Evolutionary conservation across 2,329 filamentous ascomycete species (phyloP), one percentile per base, ranked within the genome.

Genomic region (Talaromyces sp.): DNA sequence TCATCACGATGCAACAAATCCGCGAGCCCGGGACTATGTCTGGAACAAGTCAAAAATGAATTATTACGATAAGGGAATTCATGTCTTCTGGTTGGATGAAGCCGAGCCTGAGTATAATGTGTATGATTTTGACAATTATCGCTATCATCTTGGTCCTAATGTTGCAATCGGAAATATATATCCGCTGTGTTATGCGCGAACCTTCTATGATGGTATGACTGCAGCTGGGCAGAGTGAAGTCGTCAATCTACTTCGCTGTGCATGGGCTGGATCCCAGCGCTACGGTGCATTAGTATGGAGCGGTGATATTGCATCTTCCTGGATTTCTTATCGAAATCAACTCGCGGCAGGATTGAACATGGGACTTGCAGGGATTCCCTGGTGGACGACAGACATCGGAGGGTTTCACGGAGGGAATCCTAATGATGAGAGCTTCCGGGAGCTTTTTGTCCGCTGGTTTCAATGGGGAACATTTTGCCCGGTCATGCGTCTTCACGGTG

Each of bases 331-430:
- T 60, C 81, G 85, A 2, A 82, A 85, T 66, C 87, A 90, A 72
- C 76, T 90, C 2, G 80, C 85, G 0, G 87, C 88, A 0, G 88
- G 88, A 0, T 76, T 90, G 19, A 88, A 88, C 70, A 89, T 89
- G 84, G 88, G 86, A 0, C 75, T 90, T 3, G 80, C 86, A 0
- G 88, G 88, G 0, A 81, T 90, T 9, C 83, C 86, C 0, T 89
- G 87, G 87, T 90, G 86, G 86, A 90, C 88, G 0, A 90, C 87
- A 1, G 88, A 90, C 69, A 90, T 90, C 62, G 88, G 88, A 1
- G 88, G 88, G 0, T 90, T 90, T 70, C 87, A 90, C 69, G 87
- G 87, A 8, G 88, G 88, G 0, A 81, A 87, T 66, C 85, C 87
- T 0, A 73, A 78, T 1, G 82, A 88, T 56, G 74, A 78, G 1